phyloP scores from a whole-genome alignment of 1,139 yeast genomes.

The Blastobotrys malaysiensis region DNA sequence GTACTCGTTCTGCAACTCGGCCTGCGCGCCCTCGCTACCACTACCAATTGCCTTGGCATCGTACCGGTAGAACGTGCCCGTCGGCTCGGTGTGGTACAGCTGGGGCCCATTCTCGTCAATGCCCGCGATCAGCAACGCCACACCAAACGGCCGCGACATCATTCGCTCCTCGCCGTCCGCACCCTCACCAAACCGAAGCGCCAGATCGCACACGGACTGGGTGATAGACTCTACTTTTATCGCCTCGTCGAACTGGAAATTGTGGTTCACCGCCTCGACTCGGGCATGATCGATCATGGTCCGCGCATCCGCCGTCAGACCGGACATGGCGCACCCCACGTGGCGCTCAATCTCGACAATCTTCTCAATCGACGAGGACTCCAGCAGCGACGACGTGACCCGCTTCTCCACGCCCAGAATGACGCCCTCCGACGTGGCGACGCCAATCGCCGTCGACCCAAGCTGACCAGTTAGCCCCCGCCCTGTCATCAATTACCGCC shows the following conservation, averaged over 20 bases:
- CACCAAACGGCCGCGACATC: slow-evolving; percentile 99
- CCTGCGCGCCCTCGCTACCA: slow-evolving; percentile 98
- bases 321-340: slow-evolving; percentile 98
- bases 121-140: slow-evolving; percentile 93
- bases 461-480: slow-evolving; percentile 31
- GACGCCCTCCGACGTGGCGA: slow-evolving; percentile 94
- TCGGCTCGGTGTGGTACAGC: slow-evolving; percentile 95
- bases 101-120: slow-evolving; percentile 95
- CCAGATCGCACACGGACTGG: slow-evolving; percentile 95
- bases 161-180: slow-evolving; percentile 95
- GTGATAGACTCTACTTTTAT: slow-evolving; percentile 91
- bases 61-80: slow-evolving; percentile 95
- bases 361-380: slow-evolving; percentile 90
- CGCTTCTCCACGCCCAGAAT: slow-evolving; percentile 95
- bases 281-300: slow-evolving; percentile 98
- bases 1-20: slow-evolving; percentile 94
- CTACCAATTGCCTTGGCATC: slow-evolving; percentile 99
- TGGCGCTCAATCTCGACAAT: slow-evolving; percentile 92
- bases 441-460: slow-evolving; percentile 97
- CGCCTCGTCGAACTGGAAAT: slow-evolving; percentile 85
- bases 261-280: slow-evolving; percentile 80
- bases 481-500: neutral
- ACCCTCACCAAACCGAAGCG: slow-evolving; percentile 96
- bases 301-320: slow-evolving; percentile 97
- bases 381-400: slow-evolving; percentile 87